Base-by-base conservation (phyloP, 306 rosid genomes). In the Trichosanthes truncata region DNA sequence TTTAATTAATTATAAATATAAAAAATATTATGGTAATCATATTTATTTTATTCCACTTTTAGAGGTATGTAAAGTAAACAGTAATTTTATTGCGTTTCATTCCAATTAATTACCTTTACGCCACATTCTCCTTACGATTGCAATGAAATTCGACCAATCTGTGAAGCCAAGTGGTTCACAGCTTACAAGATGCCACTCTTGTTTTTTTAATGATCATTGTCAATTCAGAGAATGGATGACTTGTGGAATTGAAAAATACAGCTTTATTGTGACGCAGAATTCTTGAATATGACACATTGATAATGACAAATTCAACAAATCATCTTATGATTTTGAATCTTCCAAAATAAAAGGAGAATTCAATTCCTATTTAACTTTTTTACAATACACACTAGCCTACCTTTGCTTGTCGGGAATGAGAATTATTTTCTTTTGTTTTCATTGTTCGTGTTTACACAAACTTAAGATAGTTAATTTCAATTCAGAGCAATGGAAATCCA, bases 201-300 rank as follows among this genome's bases (percentile, higher is more conserved):
- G 14, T 62, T n/a, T 62, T 6, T 0, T 23, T 7, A 7, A 8
- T 20, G 25, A 17, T 38, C 21, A 36, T 20, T 38, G 74, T 10
- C 6, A 66, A 66, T 33, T 66, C 26, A 35, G 73, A 66, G 5
- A 6, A 15, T 66, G 48, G 73, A 66, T 35, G 73, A 36, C 25
- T 17, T 36, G 73, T 66, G 73, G 49, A 66, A 66, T 36, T 66
- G 29, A 66, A 66, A 62, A 66, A 7, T 36, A 2, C 25, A 66
- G 74, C 74, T 66, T 66, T 66, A 66, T 66, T 66, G 13, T 38
- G 74, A 66, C 74, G 74, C 74, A 66, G 3, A 66, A 20, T 66
- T 8, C 17, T 36, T 66, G 74, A 38, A 41, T 35, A 43, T 18
- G 74, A 66, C 29, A 66, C 25, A 66, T 7, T 66, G 41, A 62